A percentile compares a stretch with the other conserved stretches of the same genome.
Conservation (phyloP, 352 stramenopile species). For the Globisporangium echinulatum region DNA sequence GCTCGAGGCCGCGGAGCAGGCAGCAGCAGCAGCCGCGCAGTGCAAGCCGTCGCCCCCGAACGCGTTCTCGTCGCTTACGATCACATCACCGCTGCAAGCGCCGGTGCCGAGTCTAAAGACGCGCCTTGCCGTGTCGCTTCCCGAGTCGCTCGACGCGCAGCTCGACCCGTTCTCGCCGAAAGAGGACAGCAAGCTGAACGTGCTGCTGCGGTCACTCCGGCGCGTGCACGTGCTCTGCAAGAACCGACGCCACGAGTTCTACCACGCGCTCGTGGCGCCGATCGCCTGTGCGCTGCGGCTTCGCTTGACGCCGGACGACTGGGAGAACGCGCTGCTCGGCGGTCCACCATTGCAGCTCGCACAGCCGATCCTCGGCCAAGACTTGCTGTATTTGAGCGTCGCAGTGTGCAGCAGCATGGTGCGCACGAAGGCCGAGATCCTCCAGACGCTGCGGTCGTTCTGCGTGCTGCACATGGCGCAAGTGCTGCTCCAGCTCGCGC, state of each 20-base stretch:
- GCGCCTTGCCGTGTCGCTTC: slow-evolving; percentile 53
- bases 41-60: slow-evolving; percentile 1
- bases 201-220: slow-evolving; percentile 52
- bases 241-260: slow-evolving; percentile 42
- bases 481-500: slow-evolving; percentile 60
- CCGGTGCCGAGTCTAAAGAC: slow-evolving; percentile 44
- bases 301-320: slow-evolving; percentile 32
- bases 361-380: slow-evolving; percentile 58
- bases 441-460: slow-evolving; percentile 71
- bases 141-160: slow-evolving; percentile 55
- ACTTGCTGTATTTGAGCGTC: slow-evolving; percentile 72
- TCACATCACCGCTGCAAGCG: slow-evolving; percentile 61
- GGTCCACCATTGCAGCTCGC: slow-evolving; percentile 48
- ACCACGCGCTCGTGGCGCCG: slow-evolving; percentile 37
- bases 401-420: slow-evolving; percentile 77
- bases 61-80: slow-evolving; percentile 65
- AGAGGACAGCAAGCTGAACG: slow-evolving; percentile 75
- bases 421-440: slow-evolving; percentile 67
- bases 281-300: slow-evolving; percentile 47
- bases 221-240: slow-evolving; percentile 54
- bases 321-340: slow-evolving; percentile 34
- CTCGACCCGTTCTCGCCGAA: slow-evolving; percentile 69
- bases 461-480: slow-evolving; percentile 77
- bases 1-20: slow-evolving; percentile 17
- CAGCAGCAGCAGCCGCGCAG: neutral